Evolutionary conservation across 768 basidiomycete genomes (phyloP), one percentile per base, ranked within the genome.

Genomic region (Tricholoma sp.): DNA sequence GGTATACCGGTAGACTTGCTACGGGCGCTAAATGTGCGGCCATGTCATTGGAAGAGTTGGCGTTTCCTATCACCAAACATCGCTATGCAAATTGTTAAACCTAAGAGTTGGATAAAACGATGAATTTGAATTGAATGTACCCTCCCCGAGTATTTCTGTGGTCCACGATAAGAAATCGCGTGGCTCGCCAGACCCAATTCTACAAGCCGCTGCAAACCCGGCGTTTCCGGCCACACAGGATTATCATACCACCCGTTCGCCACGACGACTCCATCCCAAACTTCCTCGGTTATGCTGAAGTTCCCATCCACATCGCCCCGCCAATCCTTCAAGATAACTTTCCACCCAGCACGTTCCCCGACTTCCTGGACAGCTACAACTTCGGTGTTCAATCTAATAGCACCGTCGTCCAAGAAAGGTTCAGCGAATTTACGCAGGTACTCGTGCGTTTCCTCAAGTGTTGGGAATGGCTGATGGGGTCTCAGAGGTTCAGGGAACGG

Each of bases 41-140:
- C 37, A 82, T 77, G 50, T 83, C 81, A 60, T 83, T 83, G 34
- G 74, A 71, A 1, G 81, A 82, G 51, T 81, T 79, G 18, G 77
- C 81, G 21, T 81, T 82, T 10, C 77, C 81, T 3, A 82, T 64
- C 9, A 83, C 71, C 0, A 80, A 69, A 19, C 75, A 70, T 16
- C 74, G 73, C 81, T 83, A n/a, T 7, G 18, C 19, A 18, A 21
- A 32, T 14, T 16, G n/a, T n/a, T 14, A 12, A 16, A 29, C 8
- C 29, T 29, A 37, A 37, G 35, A 2, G 2, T 14, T 31, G 1
- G 1, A 32, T 41, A 22, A 22, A 7, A 47, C 3, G 22, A n/a
- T 4, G 8, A 4, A 6, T 16, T n/a, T n/a, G n/a, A n/a, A 16
- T 4, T 21, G 21, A 24, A 55, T 61, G 9, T 29, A 76, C 76